phyloP scores from a whole-genome alignment of 1,284 basidiomycete genomes.

The Tremellales sp. region DNA sequence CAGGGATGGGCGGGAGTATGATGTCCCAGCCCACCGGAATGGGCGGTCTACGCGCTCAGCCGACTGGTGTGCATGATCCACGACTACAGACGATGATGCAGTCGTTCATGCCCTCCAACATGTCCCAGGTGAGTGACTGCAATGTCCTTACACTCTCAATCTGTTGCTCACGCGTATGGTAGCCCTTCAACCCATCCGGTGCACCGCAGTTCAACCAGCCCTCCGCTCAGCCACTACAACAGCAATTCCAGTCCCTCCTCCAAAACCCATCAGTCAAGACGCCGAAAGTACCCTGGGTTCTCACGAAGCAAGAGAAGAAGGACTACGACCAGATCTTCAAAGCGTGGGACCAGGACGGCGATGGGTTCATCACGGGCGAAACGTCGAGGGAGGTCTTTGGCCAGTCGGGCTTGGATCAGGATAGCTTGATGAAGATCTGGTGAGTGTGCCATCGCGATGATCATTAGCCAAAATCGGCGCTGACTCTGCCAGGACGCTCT shows the following conservation, averaged over 20 bases:
- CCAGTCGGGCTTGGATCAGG: constrained; percentile 81
- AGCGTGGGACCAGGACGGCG: constrained; percentile 81
- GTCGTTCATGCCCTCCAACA: constrained; percentile 67
- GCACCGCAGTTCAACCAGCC: constrained; percentile 58
- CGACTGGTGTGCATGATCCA: constrained; percentile 65
- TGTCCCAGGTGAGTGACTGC: constrained; percentile 38
- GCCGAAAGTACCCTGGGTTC: constrained; percentile 80
- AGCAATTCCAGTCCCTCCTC: constrained; percentile 52
- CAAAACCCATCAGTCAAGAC: constrained; percentile 64
- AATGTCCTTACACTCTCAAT: not conserved
- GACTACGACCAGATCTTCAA: constrained; percentile 95
- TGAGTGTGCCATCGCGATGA: constrained; percentile 47
- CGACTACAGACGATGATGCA: constrained; percentile 76
- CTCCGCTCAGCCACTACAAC: constrained; percentile 53
- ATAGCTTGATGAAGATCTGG: constrained; percentile 94
- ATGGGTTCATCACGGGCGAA: constrained; percentile 75
- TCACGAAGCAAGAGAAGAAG: constrained; percentile 90
- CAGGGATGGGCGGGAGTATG: constrained; percentile 15
- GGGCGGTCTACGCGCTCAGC: constrained; percentile 35
- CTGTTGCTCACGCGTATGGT: not conserved
- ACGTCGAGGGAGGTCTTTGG: constrained; percentile 92
- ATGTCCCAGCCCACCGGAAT: constrained; percentile 33
- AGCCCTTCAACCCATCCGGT: constrained; percentile 41
- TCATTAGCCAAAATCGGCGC: not conserved
- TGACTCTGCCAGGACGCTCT: constrained; percentile 63